These are phyloP conservation scores for Lentinus tigrinus DNA, from an alignment of 768 basidiomycete species.

Conservation along the genomic window DNA sequence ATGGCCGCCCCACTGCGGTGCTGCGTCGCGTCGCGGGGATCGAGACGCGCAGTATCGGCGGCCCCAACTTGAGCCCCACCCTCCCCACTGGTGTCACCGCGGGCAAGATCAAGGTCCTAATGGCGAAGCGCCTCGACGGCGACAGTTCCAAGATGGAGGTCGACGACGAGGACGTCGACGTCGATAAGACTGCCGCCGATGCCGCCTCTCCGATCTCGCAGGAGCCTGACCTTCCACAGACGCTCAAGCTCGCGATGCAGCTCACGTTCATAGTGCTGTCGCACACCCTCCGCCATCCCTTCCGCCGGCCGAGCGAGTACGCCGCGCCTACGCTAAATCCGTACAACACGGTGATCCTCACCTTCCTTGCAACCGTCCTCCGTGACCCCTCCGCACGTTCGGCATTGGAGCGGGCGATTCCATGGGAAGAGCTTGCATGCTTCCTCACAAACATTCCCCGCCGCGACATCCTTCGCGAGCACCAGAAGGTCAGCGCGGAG, in stretches of 20 bases:
- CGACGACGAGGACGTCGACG: conserved; percentile 47
- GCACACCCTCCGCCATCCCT: conserved; percentile 63
- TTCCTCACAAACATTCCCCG: conserved; percentile 64
- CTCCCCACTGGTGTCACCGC: conserved; percentile 46
- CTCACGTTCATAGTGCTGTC: conserved; percentile 79
- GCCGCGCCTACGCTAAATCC: conserved; percentile 68
- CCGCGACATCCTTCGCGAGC: conserved; percentile 38
- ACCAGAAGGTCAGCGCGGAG: conserved; percentile 37
- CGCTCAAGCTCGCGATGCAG: conserved; percentile 74
- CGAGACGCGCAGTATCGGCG: conserved; percentile 33
- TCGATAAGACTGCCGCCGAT: conserved; percentile 21
- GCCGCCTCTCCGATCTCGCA: conserved; percentile 26
- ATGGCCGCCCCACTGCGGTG: conserved; percentile 73
- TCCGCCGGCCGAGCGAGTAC: conserved; percentile 57
- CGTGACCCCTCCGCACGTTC: conserved; percentile 61
- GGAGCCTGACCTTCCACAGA: conserved; percentile 51
- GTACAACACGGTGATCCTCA: conserved; percentile 82
- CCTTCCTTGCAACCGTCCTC: conserved; percentile 79
- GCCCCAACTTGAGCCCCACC: conserved; percentile 39
- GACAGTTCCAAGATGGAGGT: conserved; percentile 66
- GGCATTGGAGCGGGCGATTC: conserved; percentile 73
- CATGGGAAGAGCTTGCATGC: conserved; percentile 73
- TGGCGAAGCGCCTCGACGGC: conserved; percentile 32
- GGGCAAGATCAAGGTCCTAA: conserved; percentile 35
- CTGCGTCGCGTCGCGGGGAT: conserved; percentile 62